A percentile compares a stretch with the other conserved stretches of the same genome.
Conservation (phyloP, 176 grass and related monocot species). For the Miscanthus lutarioriparius region DNA sequence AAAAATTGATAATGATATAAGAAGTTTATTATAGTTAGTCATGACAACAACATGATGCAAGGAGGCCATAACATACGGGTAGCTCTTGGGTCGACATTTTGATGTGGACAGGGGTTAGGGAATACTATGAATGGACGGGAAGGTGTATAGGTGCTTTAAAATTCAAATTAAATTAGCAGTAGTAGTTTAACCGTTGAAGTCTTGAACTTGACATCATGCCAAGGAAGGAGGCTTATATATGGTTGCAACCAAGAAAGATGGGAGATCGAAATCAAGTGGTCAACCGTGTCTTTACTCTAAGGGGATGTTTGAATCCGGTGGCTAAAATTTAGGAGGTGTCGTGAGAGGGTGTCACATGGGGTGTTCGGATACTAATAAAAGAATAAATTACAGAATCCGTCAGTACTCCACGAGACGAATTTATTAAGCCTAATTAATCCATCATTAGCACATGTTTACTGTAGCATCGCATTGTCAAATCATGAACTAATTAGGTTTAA, state of each 20-base stretch:
- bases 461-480: no score
- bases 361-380: no score
- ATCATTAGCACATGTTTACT: no score
- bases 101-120: not conserved
- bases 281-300: conserved; percentile 14
- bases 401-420: no score
- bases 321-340: no score
- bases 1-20: no score
- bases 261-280: not conserved
- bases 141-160: not conserved
- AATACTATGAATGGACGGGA: not conserved
- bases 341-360: no score
- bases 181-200: not conserved
- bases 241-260: not conserved
- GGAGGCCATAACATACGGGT: not conserved
- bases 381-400: no score
- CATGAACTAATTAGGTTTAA: no score
- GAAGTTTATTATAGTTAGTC: not conserved
- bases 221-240: not conserved
- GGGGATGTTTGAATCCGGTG: no score
- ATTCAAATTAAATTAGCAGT: not conserved
- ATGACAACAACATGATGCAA: not conserved
- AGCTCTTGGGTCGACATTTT: not conserved
- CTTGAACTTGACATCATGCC: not conserved
- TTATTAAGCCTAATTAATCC: no score